Evolutionary conservation across 1,284 basidiomycete species (phyloP), one percentile per base, ranked within the genome.

Genomic region (Microbotryum violaceum): DNA sequence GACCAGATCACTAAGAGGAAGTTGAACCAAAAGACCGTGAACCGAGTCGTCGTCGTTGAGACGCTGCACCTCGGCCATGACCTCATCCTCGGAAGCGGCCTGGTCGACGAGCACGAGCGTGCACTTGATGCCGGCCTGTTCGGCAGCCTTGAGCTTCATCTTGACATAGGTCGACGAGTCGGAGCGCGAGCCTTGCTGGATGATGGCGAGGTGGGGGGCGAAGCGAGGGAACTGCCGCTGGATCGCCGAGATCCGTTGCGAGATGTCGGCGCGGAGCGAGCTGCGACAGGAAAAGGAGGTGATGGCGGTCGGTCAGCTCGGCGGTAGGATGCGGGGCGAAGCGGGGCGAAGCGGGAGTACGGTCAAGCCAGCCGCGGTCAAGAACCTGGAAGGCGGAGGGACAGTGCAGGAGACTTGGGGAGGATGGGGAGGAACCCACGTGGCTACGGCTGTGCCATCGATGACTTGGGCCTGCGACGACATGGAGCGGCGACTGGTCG

Each of bases 121-220:
- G 76, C 89, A 88, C 64, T 82, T 83, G 80, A 98, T 91, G 63
- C 94, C 93, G 70, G 90, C 88, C 78, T 98, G 91, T 72, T 91
- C 85, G 27, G 93, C 90, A 14, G 96, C 96, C 77, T 93, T 96
- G 56, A 84, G 81, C 79, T 99, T 98, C 94, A 97, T 97, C 73
- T 91, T 90, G 69, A 99, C 88, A 78, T 99, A 99, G 57, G 88
- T 87, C 42, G 81, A 80, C 9, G 92, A 97, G 74, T 97, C 94
- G 47, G 90, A 86, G 66, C 89, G 85, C 42, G 84, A 83, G 57
- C 96, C 96, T 58, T 92, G 92, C 78, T 98, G 96, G 60, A 98
- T 83, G 77, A 99, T 93, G 72, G 85, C 87, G 45, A 99, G 83
- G 76, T 87, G 83, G 20, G 92, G 89, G 72, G 87, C 83, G 80